Base-by-base conservation (phyloP, 116 monocot genomes). In the Cymodocea nodosa region DNA sequence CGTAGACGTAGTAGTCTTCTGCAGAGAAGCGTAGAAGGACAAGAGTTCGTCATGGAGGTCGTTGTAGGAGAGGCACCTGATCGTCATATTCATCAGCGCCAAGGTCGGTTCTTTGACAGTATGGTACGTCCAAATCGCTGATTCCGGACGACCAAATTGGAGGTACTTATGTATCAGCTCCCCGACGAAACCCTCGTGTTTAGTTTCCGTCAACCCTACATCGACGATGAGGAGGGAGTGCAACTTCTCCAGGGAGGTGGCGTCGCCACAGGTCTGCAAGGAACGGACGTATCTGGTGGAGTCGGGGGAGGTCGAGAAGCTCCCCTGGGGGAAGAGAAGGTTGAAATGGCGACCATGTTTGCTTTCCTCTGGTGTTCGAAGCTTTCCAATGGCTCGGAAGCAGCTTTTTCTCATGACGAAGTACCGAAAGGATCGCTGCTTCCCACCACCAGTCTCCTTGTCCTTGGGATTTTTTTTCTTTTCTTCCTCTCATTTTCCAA, bases 1-100 rank as follows among this genome's bases (percentile, higher is more conserved):
- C 51, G 4, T 12, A 35, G 60, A 34, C 25, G 4, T 12, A 35
- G 60, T 16, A 30, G 60, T 34, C 18, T 17, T n/a, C 23, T 55
- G 68, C 18, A 57, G 56, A 7, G 10, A 18, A 39, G 56, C 36
- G 35, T 68, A 68, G 39, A 68, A 44, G 68, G 54, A 37, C 36
- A 68, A 23, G 20, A 68, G 39, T 4, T 56, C 40, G 20, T 19
- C 35, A n/a, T 68, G 23, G 24, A 56, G 19, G 9, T 68, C 56
- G 24, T 56, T 35, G 37, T 56, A 55, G 37, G 36, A 68, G 20
- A 68, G 68, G 56, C 56, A 68, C 15, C 56, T 68, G 36, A 68
- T 13, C 55, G 56, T 56, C 35, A 23, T 20, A 40, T 68, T 68
- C 56, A 30, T 15, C 23, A 68, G 23, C 9, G 6, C 56, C 68